phyloP scores from a whole-genome alignment of 2,329 filamentous ascomycete species.

The Drechslerella dactyloides region DNA sequence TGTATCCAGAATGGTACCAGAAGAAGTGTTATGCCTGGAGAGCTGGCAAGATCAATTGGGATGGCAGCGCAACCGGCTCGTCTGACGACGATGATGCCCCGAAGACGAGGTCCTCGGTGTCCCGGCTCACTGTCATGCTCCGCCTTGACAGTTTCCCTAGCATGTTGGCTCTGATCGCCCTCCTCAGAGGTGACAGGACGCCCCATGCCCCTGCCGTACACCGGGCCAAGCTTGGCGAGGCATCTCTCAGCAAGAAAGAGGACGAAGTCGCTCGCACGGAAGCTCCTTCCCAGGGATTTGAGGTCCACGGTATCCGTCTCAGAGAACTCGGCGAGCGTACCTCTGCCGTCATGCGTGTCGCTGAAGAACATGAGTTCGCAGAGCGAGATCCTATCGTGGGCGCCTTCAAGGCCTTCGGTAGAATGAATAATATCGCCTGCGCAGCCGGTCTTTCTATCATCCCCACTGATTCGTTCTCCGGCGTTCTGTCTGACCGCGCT shows the following conservation, averaged over 20 bases:
- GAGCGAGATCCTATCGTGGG: conserved; percentile 84
- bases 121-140: conserved; percentile 77
- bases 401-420: conserved; percentile 85
- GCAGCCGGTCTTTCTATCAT: conserved; percentile 82
- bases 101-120: conserved; percentile 64
- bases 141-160: conserved; percentile 83
- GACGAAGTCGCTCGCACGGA: conserved; percentile 42
- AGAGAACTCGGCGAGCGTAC: conserved; percentile 88
- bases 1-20: conserved; percentile 81
- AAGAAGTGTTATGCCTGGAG: conserved; percentile 76
- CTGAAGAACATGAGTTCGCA: conserved; percentile 76
- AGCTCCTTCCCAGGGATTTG: conserved; percentile 63
- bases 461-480: conserved; percentile 77
- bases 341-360: conserved; percentile 92
- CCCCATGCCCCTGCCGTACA: conserved; percentile 56
- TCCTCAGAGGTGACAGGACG: conserved; percentile 69
- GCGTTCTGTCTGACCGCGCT: conserved; percentile 74
- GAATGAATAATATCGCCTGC: conserved; percentile 80
- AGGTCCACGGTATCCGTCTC: conserved; percentile 83
- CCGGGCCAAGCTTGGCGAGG: conserved; percentile 56
- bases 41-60: conserved; percentile 89
- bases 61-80: conserved; percentile 65
- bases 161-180: conserved; percentile 79
- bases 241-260: conserved; percentile 53
- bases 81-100: conserved; percentile 11